Conservation (phyloP, 208 protist genomes). For the Leishmania braziliensis region DNA sequence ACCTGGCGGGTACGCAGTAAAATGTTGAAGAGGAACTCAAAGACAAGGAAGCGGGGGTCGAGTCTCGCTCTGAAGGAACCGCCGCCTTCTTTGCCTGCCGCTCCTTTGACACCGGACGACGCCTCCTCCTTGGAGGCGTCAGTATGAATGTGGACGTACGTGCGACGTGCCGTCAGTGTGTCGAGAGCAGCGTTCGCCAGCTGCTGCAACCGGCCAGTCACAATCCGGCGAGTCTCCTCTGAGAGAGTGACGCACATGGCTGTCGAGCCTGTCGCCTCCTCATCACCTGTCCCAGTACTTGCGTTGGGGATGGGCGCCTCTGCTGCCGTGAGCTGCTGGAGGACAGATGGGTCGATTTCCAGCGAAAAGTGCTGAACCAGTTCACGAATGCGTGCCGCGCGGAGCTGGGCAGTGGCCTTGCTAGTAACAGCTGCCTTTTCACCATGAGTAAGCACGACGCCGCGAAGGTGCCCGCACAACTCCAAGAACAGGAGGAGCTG, state of each 20-base stretch:
- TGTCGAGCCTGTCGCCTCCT: background rate
- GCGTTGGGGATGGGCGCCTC: background rate
- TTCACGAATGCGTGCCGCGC: constrained; percentile 27
- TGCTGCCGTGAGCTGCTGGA: constrained; percentile 25
- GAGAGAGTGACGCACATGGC: constrained; percentile 1
- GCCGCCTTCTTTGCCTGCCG: background rate
- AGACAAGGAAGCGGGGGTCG: constrained; percentile 92
- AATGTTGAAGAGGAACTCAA: constrained; percentile 95
- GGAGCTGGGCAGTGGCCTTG: background rate
- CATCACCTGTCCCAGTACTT: background rate
- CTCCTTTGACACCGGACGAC: background rate
- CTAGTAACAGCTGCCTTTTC: background rate
- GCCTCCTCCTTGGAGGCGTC: background rate
- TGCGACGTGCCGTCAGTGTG: constrained; percentile 54
- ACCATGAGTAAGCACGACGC: constrained; percentile 6
- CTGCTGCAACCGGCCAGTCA: constrained; percentile 51
- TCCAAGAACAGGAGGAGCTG: constrained; percentile 58
- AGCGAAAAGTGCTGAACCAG: constrained; percentile 57
- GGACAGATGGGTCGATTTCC: constrained; percentile 36
- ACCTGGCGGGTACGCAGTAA: constrained; percentile 93
- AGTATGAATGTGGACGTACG: constrained; percentile 43
- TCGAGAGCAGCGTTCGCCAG: constrained; percentile 52
- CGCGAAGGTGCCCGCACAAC: constrained; percentile 49
- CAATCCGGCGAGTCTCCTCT: constrained; percentile 24
- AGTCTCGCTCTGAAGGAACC: constrained; percentile 29